These are phyloP conservation scores for Monascus purpureus DNA, from an alignment of 495 filamentous ascomycete genomes.

Conservation along the genomic window DNA sequence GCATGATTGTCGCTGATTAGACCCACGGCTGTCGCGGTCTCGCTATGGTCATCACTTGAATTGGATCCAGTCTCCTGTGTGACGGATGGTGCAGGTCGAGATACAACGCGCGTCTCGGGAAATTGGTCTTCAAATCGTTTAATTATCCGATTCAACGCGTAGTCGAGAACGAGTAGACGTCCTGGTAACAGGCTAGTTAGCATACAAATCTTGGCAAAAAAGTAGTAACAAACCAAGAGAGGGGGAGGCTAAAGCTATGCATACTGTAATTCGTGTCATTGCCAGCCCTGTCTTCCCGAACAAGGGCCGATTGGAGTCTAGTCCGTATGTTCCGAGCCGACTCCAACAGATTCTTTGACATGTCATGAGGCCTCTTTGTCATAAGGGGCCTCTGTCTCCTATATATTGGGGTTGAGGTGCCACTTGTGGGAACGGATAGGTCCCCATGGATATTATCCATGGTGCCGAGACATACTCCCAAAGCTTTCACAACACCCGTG, in stretches of 20 bases:
- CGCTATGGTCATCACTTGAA: conserved; percentile 24
- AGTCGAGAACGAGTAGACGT: conserved; percentile 77
- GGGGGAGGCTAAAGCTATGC: no score
- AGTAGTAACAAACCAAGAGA: conserved; percentile 10
- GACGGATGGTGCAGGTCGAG: conserved; percentile 11
- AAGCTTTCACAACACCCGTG: conserved; percentile 85
- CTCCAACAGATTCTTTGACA: conserved; percentile 75
- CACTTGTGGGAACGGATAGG: conserved; percentile 31
- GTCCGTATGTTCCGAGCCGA: conserved; percentile 78
- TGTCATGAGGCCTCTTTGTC: conserved; percentile 65
- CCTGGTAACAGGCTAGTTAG: conserved; percentile 30
- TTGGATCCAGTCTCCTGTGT: conserved; percentile 22
- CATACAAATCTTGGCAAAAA: neutral
- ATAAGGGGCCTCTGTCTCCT: conserved; percentile 26
- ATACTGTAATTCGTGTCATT: conserved; percentile 65
- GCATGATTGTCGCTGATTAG: conserved; percentile 19
- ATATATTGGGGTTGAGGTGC: conserved; percentile 38
- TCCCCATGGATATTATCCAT: conserved; percentile 26
- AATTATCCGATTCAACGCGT: conserved; percentile 81
- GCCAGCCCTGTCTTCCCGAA: conserved; percentile 53
- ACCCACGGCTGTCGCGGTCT: conserved; percentile 17
- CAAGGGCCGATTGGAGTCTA: conserved; percentile 71
- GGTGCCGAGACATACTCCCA: conserved; percentile 81
- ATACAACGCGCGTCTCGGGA: conserved; percentile 61
- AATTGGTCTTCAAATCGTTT: conserved; percentile 92